Percentiles rank a stretch among this genome's conserved stretches.
Evolutionary conservation across 345 rosid genomes (phyloP).

Genomic region (Camelina neglecta): DNA sequence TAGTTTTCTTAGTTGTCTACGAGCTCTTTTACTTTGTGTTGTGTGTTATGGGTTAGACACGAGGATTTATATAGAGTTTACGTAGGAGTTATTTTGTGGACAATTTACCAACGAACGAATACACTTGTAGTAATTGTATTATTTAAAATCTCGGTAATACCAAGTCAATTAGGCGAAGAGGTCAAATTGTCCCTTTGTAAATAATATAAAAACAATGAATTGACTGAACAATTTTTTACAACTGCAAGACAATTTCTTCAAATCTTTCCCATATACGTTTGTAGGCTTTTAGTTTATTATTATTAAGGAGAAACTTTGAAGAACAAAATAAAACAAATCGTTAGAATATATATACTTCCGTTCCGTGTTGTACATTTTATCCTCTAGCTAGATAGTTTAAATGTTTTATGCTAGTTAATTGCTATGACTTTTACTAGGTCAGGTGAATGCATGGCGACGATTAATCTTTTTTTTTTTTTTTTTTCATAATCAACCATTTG

Average conservation of each 20-base stretch:
- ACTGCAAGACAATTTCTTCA: slow-evolving; percentile 1
- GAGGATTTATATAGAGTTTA: slow-evolving; percentile 32
- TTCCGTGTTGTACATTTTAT: slow-evolving; percentile 4
- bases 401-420: slow-evolving; percentile 16
- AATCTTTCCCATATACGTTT: neutral
- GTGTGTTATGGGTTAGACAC: slow-evolving; percentile 7
- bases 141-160: slow-evolving; percentile 18
- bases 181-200: neutral
- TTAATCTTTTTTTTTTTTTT: neutral
- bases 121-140: slow-evolving; percentile 2
- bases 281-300: neutral
- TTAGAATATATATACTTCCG: neutral
- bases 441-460: neutral
- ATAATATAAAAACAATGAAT: neutral
- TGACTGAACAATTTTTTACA: neutral
- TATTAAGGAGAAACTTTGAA: neutral
- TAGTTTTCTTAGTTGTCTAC: slow-evolving; percentile 3
- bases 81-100: neutral
- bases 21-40: slow-evolving; percentile 18
- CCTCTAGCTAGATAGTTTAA: slow-evolving; percentile 1
- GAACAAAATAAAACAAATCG: neutral
- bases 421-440: slow-evolving; percentile 30
- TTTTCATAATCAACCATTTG: neutral
- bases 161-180: slow-evolving; percentile 23
- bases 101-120: neutral